Evolutionary conservation across 352 stramenopile species (phyloP), one percentile per base, ranked within the genome.

Genomic region (Phytophthora idaei): DNA sequence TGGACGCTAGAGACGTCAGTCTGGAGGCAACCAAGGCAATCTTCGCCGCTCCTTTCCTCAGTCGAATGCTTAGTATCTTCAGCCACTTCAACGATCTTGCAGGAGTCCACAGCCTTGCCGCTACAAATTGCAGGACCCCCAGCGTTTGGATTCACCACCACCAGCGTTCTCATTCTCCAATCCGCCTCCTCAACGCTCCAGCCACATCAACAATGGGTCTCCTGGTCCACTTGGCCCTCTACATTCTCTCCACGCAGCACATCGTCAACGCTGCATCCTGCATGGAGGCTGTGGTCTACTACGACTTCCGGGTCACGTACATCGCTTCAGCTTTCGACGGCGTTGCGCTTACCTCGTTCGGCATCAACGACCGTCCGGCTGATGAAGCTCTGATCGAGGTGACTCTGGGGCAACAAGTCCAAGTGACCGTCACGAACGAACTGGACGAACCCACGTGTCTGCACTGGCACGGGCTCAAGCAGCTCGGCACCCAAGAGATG

Each of bases 381-480:
- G 2, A 66, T 34, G 58, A 73, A 32, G 32, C 59, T 15, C 12
- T 66, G 17, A 76, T 76, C 29, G 57, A 73, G 5, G 44, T 60
- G 5, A 51, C 31, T 1, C 47, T 76, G 10, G 69, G 69, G 4
- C 57, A 76, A 12, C 7, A 61, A 28, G 58, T 75, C 8, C 32
- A 69, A 44, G 56, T 76, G 12, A 37, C 14, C 0, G 59, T 72
- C 8, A 64, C 54, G 9, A 76, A 73, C 39, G 63, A 72, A 25
- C 54, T 76, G 12, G 32, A 28, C 0, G 53, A 64, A 10, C 31
- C 57, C 21, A 69, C 64, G 25, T 69, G 64, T 46, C 31, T 76
- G 9, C 72, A 76, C 36, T 79, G 72, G 72, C 72, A 79, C 17
- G 72, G 72, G 12, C 49, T 80, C 10, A 59, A 60, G 39, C 62